Base-by-base conservation (phyloP, 805 yeast species). In the Ogataea ganodermae region DNA sequence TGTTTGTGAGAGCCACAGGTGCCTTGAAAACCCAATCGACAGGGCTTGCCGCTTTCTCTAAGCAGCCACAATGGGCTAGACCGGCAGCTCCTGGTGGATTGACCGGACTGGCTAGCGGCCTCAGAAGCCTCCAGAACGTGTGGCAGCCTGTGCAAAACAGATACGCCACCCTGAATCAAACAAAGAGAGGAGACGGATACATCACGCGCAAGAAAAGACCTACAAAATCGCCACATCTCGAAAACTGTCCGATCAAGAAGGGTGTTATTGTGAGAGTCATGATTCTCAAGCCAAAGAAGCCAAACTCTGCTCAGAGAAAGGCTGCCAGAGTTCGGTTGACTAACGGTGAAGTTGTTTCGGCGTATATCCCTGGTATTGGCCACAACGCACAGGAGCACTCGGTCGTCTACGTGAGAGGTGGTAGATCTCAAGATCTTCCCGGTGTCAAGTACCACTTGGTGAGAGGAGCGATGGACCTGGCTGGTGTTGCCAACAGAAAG, bases 351-450 rank as follows among this genome's bases (percentile, higher is more conserved):
- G 83, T 88, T 42, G 80, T 94, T 14, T 84, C 92, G 38, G 97
- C 97, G 1, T 91, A 90, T 66, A 94, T 94, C 48, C 97, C 97
- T 13, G 99, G 99, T 46, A 97, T 94, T 65, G 99, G 99, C 17
- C 99, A 94, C 69, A 94, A 94, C 63, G 85, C 96, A 18, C 98
- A 94, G 73, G 99, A 94, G 68, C 99, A 94, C 71, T 88, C 95
- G 62, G 95, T 94, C 43, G 98, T 94, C 1, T 80, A 83, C 44
- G 96, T 94, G 3, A 82, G 99, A 70, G 99, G 99, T n/a, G 99
- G 99, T 13, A 83, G 97, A 77, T 89, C 89, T 44, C 97, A 91
- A 65, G 99, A 94, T 82, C 75, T 92, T 60, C 99, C 99, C 21
- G 99, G 99, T 79, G 97, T 94, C 41, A 91, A 89, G 66, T 94